phyloP scores from a whole-genome alignment of 768 basidiomycete species.

The Pulveroboletus ravenelii region DNA sequence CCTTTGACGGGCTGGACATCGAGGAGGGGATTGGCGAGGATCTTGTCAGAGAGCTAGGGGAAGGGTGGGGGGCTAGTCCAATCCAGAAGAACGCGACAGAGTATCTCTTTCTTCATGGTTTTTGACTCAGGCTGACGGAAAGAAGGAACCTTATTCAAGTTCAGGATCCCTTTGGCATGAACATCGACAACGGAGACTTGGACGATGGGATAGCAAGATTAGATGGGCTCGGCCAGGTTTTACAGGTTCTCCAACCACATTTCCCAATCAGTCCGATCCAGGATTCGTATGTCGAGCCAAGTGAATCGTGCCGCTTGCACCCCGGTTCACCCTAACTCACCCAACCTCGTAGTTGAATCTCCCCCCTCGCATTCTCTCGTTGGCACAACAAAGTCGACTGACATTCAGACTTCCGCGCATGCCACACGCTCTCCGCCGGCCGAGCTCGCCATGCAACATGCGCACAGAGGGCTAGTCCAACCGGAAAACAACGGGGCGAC shows the following conservation, averaged over 20 bases:
- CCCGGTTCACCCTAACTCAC: not conserved
- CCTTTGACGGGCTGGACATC: conserved; percentile 54
- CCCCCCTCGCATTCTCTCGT: conserved; percentile 1
- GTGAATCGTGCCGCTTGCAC: conserved; percentile 7
- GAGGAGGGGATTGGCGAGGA: conserved; percentile 67
- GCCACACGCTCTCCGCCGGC: conserved; percentile 1
- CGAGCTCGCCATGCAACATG: not conserved
- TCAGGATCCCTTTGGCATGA: conserved; percentile 17
- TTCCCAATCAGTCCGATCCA: not conserved
- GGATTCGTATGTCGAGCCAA: not conserved
- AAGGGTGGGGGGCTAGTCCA: conserved; percentile 50
- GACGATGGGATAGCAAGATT: conserved; percentile 22
- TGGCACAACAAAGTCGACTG: conserved; percentile 3
- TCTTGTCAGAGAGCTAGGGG: conserved; percentile 68
- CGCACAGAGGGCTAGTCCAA: not conserved
- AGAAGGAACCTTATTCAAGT: conserved; percentile 11
- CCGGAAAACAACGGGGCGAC: not conserved
- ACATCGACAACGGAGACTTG: conserved; percentile 15
- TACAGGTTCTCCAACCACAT: not conserved
- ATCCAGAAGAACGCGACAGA: conserved; percentile 5
- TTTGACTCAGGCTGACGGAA: conserved; percentile 9
- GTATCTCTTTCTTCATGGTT: conserved; percentile 8
- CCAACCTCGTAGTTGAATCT: conserved; percentile 1
- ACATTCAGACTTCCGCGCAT: not conserved
- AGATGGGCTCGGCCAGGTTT: not conserved